A percentile compares a stretch with the other conserved stretches of the same genome.
Conservation (phyloP, 176 grass and related monocot species). For the Eremochloa ophiuroides region DNA sequence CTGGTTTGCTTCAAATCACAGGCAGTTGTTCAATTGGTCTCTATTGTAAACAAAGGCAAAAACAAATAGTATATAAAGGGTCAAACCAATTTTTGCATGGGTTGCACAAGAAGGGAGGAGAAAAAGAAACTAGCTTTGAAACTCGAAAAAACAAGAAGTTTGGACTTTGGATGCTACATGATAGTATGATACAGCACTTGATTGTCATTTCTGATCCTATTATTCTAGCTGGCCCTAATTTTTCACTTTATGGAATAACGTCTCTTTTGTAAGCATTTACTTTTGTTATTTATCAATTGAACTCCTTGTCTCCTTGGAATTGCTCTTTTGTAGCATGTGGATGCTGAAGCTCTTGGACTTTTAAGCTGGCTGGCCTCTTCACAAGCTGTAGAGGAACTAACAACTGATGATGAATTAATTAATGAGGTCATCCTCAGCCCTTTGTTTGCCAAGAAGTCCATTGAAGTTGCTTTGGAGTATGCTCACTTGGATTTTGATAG, state of each 20-base stretch:
- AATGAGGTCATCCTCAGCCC: conserved; percentile 82
- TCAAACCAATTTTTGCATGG: background rate
- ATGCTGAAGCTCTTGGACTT: conserved; percentile 79
- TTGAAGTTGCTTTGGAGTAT: conserved; percentile 65
- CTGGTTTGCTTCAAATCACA: conserved; percentile 15
- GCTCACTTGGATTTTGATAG: conserved; percentile 82
- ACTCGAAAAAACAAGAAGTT: background rate
- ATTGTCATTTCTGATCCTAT: conserved; percentile 5
- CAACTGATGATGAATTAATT: conserved; percentile 72
- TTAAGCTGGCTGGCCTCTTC: conserved; percentile 90
- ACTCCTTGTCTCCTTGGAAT: conserved; percentile 3
- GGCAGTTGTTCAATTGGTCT: background rate
- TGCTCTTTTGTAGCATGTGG: conserved; percentile 50
- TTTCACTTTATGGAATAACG: background rate
- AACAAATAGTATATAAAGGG: background rate
- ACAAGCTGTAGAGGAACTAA: conserved; percentile 70
- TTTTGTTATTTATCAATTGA: conserved; percentile 17
- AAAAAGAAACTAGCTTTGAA: conserved; percentile 4
- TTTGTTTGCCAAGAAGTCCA: conserved; percentile 67
- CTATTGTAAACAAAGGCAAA: conserved; percentile 9
- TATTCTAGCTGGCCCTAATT: background rate
- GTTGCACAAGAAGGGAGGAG: background rate
- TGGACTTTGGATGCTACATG: conserved; percentile 24
- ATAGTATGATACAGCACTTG: background rate
- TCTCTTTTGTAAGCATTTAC: background rate